Base-by-base conservation (phyloP, 2,329 filamentous ascomycete species). In the Colletotrichum eleusines region DNA sequence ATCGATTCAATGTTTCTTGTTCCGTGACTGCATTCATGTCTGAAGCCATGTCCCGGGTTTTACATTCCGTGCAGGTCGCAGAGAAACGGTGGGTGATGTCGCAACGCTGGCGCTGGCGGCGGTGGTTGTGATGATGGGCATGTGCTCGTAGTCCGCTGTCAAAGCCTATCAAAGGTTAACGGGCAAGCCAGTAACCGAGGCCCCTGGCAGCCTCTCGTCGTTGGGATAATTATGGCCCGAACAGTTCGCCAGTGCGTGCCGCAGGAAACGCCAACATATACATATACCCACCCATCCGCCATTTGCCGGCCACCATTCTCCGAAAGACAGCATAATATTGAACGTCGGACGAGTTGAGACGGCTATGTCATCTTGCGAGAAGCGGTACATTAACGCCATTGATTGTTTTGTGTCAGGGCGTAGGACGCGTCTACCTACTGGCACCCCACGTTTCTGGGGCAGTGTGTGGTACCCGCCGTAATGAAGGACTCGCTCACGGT, bases 401-500 rank as follows among this genome's bases (percentile, higher is more conserved):
- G 53, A 20, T 11, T 44, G 42, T 62, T 51, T n/a, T 42, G 26
- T 59, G 18, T 40, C 38, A 28, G n/a, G 33, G 35, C 38, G 26
- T 14, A 9, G 31, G 31, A 38, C 57, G 51, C 55, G 42, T 71
- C 33, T 67, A 71, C 42, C 26, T 28, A 16, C 33, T 28, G 7
- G 20, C 28, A 26, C 35, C 11, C 16, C 28, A 23, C 42, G 35
- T 38, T 50, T 28, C 42, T 23, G 14, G 28, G 6, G 33, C 14
- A 44, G 28, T 40, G 14, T 58, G 40, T 44, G 57, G 58, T 33
- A 20, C 42, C 38, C 35, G 53, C 48, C 55, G 55, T n/a, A 28
- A 62, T 35, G 46, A 66, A 69, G 38, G 53, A 62, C 46, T 67
- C 48, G 42, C 51, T 48, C 53, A 50, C 33, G 40, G 31, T 26